Evolutionary conservation across 75 land plant genomes (phyloP).

Genomic region (Cryptomeria japonica): DNA sequence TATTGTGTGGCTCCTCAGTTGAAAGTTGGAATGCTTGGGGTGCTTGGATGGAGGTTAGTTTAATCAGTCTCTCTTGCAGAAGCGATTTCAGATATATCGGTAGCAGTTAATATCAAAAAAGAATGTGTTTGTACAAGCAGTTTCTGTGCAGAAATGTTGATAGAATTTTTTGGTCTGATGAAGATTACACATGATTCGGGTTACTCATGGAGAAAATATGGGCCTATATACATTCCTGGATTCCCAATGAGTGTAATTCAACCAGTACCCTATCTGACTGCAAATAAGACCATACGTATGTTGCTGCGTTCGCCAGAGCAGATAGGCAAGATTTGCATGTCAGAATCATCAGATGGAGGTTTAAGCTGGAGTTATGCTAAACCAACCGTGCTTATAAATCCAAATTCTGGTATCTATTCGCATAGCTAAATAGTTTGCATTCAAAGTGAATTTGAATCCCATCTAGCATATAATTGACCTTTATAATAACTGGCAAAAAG

Average conservation of each 20-base stretch:
- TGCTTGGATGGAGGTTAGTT: conserved; percentile 89
- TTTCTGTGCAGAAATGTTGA: conserved; percentile 6
- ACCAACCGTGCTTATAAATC: conserved; percentile 77
- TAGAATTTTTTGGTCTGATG: neutral
- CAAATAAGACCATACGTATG: conserved; percentile 60
- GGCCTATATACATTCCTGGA: conserved; percentile 72
- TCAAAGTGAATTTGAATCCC: neutral
- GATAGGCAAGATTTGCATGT: conserved; percentile 80
- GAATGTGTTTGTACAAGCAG: neutral
- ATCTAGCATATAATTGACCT: neutral
- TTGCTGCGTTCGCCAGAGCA: conserved; percentile 62
- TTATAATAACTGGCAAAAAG: neutral
- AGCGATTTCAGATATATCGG: neutral
- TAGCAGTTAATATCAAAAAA: neutral
- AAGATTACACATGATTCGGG: conserved; percentile 87
- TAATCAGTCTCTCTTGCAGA: neutral
- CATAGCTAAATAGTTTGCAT: neutral
- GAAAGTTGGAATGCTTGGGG: conserved; percentile 99
- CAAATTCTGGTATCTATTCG: conserved; percentile 71
- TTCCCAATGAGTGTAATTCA: conserved; percentile 82
- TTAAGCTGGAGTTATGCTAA: conserved; percentile 70
- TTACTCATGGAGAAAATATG: conserved; percentile 79
- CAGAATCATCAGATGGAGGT: conserved; percentile 87
- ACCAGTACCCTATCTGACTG: conserved; percentile 83
- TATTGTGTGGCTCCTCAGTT: conserved; percentile 97